These are phyloP conservation scores for Boeremia exigua DNA, from an alignment of 2,329 filamentous ascomycete genomes.

Conservation along the genomic window DNA sequence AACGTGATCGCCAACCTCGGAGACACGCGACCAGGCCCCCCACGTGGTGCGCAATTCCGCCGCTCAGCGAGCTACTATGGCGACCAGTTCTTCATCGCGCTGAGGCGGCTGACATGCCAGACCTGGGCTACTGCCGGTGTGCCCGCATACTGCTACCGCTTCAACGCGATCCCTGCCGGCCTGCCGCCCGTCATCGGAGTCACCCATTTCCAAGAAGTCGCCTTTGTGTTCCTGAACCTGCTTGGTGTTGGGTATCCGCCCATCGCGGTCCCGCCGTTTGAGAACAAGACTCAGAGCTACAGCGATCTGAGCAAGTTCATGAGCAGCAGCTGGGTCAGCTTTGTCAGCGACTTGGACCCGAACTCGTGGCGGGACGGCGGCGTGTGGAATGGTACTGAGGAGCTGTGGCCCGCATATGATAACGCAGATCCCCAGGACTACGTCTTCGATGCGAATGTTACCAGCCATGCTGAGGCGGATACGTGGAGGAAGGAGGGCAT, in stretches of 20 bases:
- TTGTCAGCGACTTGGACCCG: constrained; percentile 50
- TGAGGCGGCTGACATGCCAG: constrained; percentile 60
- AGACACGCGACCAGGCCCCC: constrained; percentile 22
- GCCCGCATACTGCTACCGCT: constrained; percentile 67
- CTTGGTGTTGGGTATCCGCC: constrained; percentile 51
- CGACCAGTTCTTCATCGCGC: constrained; percentile 63
- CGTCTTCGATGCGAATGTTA: constrained; percentile 56
- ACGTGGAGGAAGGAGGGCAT: constrained; percentile 55
- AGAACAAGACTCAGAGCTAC: constrained; percentile 46
- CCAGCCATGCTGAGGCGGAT: constrained; percentile 50
- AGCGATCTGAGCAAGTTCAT: constrained; percentile 51
- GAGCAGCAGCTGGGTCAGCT: constrained; percentile 54
- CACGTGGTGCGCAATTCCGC: constrained; percentile 56
- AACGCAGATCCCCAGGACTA: constrained; percentile 46
- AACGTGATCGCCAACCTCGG: constrained; percentile 36
- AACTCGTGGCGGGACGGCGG: constrained; percentile 30
- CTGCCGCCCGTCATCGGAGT: constrained; percentile 52
- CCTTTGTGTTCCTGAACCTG: constrained; percentile 56
- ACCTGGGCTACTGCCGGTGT: constrained; percentile 57
- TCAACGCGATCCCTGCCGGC: constrained; percentile 62
- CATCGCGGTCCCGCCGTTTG: constrained; percentile 41
- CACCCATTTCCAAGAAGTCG: constrained; percentile 62
- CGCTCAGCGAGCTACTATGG: constrained; percentile 59
- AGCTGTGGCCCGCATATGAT: constrained; percentile 52
- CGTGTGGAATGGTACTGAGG: constrained; percentile 29